Evolutionary conservation across 2,329 filamentous ascomycete genomes (phyloP), one percentile per base, ranked within the genome.

Genomic region (Hawksworthiomyces lignivorus): DNA sequence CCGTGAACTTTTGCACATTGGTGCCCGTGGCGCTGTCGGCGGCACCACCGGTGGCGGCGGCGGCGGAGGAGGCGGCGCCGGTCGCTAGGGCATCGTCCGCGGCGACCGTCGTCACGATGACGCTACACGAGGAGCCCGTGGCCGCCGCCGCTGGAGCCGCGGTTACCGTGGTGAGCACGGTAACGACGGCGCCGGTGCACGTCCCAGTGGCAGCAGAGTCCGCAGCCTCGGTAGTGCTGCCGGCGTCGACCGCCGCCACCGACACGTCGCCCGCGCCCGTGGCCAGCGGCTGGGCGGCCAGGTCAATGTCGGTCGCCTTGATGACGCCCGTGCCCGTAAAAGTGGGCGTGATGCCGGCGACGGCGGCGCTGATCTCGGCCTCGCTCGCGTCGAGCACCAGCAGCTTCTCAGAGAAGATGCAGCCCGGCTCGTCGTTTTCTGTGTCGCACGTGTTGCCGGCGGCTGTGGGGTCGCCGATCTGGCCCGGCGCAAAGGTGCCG

Each of bases 401-500:
- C 19, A 77, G 67, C 46, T 69, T 68, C 54, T 69, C 58, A 19
- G 66, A 66, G 56, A 75, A 70, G 54, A 79, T 79, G 59, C 75
- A 80, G 32, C 75, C 75, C 2, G 56, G 57, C 2, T 65, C 50
- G 48, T 79, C 74, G 34, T 65, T 53, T 4, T 51, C 57, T 17
- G 63, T 65, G 50, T 79, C 62, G 52, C 75, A 79, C 31, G 71
- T 71, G 56, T 77, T 75, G 17, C 75, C 75, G 3, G 54, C 55
- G 20, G 52, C 62, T 17, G 65, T 69, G 5, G 53, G 42, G 51
- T 69, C 67, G 40, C 51, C 50, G 28, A 58, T 43, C 49, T 54
- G 50, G 39, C 80, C 80, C 14, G 80, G 75, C 5, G 68, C 70
- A 54, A 84, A 84, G 5, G 80, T 84, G 41, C 75, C 78, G 22